These are phyloP conservation scores for Diaporthe velutina DNA, from an alignment of 2,329 filamentous ascomycete species.

Conservation along the genomic window DNA sequence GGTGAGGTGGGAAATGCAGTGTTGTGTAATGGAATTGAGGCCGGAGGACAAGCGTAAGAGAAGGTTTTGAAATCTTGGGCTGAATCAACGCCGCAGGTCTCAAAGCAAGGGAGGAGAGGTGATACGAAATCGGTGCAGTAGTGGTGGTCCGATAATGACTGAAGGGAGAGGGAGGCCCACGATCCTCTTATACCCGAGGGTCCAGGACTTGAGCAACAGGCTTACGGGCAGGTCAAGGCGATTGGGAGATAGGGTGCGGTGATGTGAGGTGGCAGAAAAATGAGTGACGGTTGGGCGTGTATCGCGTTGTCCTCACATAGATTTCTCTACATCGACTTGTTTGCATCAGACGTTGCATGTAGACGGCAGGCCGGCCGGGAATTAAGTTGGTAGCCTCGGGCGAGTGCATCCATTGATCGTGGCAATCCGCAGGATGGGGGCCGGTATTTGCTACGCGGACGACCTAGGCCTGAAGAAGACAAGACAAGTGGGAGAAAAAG, in stretches of 20 bases:
- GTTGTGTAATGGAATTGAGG: background rate
- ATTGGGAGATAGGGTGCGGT: constrained; percentile 13
- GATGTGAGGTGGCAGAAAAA: constrained; percentile 26
- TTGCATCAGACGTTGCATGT: constrained; percentile 38
- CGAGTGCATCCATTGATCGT: constrained; percentile 34
- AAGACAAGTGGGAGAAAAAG: constrained; percentile 18
- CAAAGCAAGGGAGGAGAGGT: constrained; percentile 10
- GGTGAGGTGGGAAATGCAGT: background rate
- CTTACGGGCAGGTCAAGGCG: constrained; percentile 14
- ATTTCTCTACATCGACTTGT: constrained; percentile 27
- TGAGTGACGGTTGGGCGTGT: constrained; percentile 31
- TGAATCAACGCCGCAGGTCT: constrained; percentile 22
- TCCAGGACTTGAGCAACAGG: constrained; percentile 27
- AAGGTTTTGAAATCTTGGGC: background rate
- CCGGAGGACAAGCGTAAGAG: background rate
- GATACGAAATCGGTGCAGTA: constrained; percentile 10
- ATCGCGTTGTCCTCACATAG: constrained; percentile 34
- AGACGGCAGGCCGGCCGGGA: constrained; percentile 36
- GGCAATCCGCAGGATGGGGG: constrained; percentile 20
- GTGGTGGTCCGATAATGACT: constrained; percentile 29
- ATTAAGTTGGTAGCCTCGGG: constrained; percentile 38
- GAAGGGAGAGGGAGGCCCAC: constrained; percentile 32
- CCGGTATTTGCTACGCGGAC: constrained; percentile 39
- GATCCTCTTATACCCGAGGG: constrained; percentile 39
- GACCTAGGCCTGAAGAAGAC: constrained; percentile 32